A percentile compares a stretch with the other conserved stretches of the same genome.
These are phyloP conservation scores for Lipomyces yamadae DNA, from an alignment of 805 yeast species.

Conservation along the genomic window DNA sequence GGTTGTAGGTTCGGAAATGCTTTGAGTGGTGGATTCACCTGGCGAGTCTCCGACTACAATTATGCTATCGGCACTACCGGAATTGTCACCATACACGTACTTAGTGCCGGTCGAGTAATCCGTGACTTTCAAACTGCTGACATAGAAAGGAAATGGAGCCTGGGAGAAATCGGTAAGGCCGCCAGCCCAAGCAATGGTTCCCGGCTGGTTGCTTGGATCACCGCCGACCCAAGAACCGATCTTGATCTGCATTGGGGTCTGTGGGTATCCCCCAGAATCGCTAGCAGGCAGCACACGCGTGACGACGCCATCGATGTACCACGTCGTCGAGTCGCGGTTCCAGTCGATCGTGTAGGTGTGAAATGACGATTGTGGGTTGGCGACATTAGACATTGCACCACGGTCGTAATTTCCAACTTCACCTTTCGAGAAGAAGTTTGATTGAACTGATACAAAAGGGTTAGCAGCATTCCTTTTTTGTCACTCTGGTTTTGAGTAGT, in stretches of 20 bases:
- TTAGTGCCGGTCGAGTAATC: slow-evolving; percentile 57
- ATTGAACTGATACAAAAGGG: slow-evolving; percentile 20
- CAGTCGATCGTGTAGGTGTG: slow-evolving; percentile 87
- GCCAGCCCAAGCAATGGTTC: slow-evolving; percentile 78
- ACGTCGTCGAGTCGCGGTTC: slow-evolving; percentile 66
- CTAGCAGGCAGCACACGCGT: slow-evolving; percentile 64
- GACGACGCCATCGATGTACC: slow-evolving; percentile 72
- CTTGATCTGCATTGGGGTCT: slow-evolving; percentile 82
- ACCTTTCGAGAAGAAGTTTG: slow-evolving; percentile 76
- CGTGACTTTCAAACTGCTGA: slow-evolving; percentile 63
- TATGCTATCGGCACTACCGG: slow-evolving; percentile 52
- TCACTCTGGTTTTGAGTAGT: not conserved
- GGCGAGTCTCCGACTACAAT: slow-evolving; percentile 54
- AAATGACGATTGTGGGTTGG: slow-evolving; percentile 60
- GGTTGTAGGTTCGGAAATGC: slow-evolving; percentile 31
- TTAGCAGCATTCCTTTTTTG: too few relatives aligned
- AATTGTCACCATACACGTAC: slow-evolving; percentile 50
- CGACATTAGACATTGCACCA: slow-evolving; percentile 69
- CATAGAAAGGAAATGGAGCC: slow-evolving; percentile 65
- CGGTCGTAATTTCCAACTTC: slow-evolving; percentile 76
- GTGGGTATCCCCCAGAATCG: slow-evolving; percentile 71
- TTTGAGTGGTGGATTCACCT: slow-evolving; percentile 51
- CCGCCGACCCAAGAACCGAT: slow-evolving; percentile 61
- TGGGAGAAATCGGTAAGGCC: slow-evolving; percentile 67
- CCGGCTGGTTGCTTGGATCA: slow-evolving; percentile 54